These are phyloP conservation scores for Colletotrichum lupini DNA, from an alignment of 2,329 filamentous ascomycete genomes.

Conservation along the genomic window DNA sequence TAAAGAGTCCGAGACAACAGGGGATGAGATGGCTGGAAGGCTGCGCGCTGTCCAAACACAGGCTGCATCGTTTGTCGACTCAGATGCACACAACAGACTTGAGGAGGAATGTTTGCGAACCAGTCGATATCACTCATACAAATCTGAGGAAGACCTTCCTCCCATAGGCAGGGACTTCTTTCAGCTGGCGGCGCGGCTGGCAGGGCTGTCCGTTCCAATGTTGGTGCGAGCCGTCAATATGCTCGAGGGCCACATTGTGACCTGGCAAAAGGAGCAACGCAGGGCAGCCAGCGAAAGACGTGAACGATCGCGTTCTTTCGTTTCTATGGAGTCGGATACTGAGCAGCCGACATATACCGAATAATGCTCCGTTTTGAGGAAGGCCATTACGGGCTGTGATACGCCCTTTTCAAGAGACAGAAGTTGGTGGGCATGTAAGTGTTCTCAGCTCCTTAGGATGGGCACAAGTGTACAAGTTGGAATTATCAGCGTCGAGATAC, in stretches of 20 bases:
- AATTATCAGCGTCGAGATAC: neutral
- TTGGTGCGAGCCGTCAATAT: constrained; percentile 51
- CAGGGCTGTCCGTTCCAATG: constrained; percentile 48
- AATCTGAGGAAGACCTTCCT: constrained; percentile 45
- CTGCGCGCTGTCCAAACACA: constrained; percentile 13
- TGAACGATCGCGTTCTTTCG: neutral
- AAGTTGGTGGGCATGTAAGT: neutral
- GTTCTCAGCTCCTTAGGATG: neutral
- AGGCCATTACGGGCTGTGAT: neutral
- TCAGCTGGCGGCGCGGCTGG: constrained; percentile 43
- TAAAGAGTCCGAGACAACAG: constrained; percentile 38
- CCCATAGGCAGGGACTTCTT: constrained; percentile 46
- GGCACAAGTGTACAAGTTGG: neutral
- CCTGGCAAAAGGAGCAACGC: constrained; percentile 44
- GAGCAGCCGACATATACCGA: neutral
- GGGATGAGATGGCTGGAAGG: constrained; percentile 40
- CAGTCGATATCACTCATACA: constrained; percentile 31
- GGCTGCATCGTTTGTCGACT: constrained; percentile 15
- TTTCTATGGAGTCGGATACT: constrained; percentile 4
- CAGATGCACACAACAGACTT: neutral
- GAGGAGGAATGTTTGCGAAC: neutral
- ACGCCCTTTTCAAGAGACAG: neutral
- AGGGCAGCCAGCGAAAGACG: constrained; percentile 21
- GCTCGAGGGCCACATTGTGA: constrained; percentile 48
- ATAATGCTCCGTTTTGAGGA: neutral